Percentiles rank a stretch among this genome's conserved stretches.
These are phyloP conservation scores for Setaria italica DNA, from an alignment of 202 grass and related monocot species.

Conservation along the genomic window DNA sequence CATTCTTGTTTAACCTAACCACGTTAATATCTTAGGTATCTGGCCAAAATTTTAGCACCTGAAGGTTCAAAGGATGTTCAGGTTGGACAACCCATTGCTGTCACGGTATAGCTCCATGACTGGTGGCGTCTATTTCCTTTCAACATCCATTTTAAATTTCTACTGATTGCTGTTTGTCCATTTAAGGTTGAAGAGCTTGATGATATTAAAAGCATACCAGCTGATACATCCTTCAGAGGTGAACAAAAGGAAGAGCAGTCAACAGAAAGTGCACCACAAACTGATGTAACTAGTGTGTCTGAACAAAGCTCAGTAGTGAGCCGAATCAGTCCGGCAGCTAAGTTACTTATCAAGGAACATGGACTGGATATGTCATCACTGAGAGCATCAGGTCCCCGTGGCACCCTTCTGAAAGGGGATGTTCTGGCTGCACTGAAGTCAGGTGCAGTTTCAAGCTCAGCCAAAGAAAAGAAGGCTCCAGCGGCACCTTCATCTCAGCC, in stretches of 20 bases:
- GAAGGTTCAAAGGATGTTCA: conserved; percentile 97
- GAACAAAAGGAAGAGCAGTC: conserved; percentile 64
- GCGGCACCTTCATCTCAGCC: conserved; percentile 45
- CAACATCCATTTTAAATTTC: conserved; percentile 36
- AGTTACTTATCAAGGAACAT: conserved; percentile 87
- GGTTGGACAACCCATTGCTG: conserved; percentile 88
- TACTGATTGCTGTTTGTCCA: conserved; percentile 28
- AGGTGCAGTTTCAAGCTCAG: conserved; percentile 50
- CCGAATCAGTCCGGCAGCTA: conserved; percentile 88
- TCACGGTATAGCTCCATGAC: conserved; percentile 72
- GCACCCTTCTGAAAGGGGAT: conserved; percentile 96
- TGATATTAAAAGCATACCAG: conserved; percentile 79
- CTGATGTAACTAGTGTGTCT: conserved; percentile 47
- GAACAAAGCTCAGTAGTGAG: conserved; percentile 57
- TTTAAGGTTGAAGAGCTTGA: conserved; percentile 82
- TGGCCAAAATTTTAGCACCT: conserved; percentile 94
- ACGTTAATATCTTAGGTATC: conserved; percentile 65
- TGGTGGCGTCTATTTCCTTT: conserved; percentile 11
- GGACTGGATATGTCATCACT: conserved; percentile 69
- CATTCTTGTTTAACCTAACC: conserved; percentile 21
- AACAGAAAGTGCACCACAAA: conserved; percentile 48
- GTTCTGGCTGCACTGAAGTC: conserved; percentile 82
- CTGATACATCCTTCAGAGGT: conserved; percentile 62
- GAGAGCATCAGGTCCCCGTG: conserved; percentile 87
- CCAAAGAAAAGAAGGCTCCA: conserved; percentile 59